Percentiles rank a stretch among this genome's conserved stretches.
Conservation (phyloP, 2,329 filamentous ascomycete genomes). For the Neonectria punicea region DNA sequence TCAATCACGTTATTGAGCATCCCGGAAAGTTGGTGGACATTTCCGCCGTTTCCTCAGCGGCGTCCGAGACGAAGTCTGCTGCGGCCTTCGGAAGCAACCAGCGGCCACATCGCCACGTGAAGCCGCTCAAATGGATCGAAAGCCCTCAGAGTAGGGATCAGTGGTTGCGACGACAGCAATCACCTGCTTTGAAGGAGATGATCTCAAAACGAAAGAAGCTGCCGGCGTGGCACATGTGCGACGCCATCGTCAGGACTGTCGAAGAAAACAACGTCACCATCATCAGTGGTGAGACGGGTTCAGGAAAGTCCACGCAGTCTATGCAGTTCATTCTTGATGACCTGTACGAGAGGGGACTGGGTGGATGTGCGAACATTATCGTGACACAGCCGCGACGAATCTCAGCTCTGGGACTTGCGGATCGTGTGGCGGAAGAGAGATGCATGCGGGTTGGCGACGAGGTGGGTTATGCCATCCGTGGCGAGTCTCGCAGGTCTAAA, state of each 20-base stretch:
- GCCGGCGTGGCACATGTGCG: slow-evolving; percentile 87
- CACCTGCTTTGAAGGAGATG: slow-evolving; percentile 78
- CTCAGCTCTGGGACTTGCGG: slow-evolving; percentile 91
- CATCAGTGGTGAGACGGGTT: slow-evolving; percentile 96
- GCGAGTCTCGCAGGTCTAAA: slow-evolving; percentile 80
- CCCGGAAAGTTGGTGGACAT: slow-evolving; percentile 88
- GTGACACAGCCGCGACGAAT: slow-evolving; percentile 96
- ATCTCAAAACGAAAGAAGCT: slow-evolving; percentile 75
- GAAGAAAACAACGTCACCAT: slow-evolving; percentile 87
- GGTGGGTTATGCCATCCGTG: slow-evolving; percentile 90
- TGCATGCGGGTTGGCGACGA: slow-evolving; percentile 85
- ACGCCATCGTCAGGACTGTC: slow-evolving; percentile 81
- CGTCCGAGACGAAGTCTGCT: slow-evolving; percentile 61
- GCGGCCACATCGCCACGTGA: slow-evolving; percentile 59
- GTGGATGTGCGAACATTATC: slow-evolving; percentile 85
- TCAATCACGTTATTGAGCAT: slow-evolving; percentile 83
- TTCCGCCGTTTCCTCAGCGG: slow-evolving; percentile 78
- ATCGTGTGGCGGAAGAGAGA: slow-evolving; percentile 92
- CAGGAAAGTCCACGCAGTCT: slow-evolving; percentile 95
- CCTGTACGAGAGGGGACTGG: slow-evolving; percentile 79
- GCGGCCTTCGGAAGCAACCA: slow-evolving; percentile 43
- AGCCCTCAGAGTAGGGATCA: slow-evolving; percentile 69
- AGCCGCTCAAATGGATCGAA: slow-evolving; percentile 71
- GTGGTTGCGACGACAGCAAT: slow-evolving; percentile 76
- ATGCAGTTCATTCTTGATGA: slow-evolving; percentile 97